Evolutionary conservation across 2,329 filamentous ascomycete genomes (phyloP).

Genomic region (Aspergillus intermedius): DNA sequence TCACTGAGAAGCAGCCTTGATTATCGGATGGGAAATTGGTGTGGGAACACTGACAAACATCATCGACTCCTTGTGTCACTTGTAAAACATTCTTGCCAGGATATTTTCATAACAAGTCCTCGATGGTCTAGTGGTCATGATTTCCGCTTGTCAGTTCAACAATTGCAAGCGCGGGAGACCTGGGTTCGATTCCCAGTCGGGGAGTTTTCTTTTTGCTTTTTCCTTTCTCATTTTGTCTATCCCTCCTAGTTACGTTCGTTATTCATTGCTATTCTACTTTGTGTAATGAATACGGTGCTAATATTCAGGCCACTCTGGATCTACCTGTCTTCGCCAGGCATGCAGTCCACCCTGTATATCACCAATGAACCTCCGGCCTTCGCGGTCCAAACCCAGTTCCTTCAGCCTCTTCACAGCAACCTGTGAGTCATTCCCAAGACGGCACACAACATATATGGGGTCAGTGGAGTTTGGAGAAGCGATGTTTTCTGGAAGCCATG

Average conservation of each 20-base stretch:
- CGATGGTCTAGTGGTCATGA: conserved; percentile 12
- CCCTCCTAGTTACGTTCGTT: background rate
- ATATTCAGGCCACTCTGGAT: conserved; percentile 38
- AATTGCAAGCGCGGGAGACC: conserved; percentile 25
- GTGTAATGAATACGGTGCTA: conserved; percentile 7
- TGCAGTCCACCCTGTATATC: conserved; percentile 39
- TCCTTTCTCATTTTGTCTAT: background rate
- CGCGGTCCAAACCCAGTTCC: conserved; percentile 29
- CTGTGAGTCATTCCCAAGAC: conserved; percentile 46
- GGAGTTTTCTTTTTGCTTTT: background rate
- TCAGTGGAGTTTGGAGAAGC: conserved; percentile 15
- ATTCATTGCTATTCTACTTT: background rate
- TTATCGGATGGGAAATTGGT: no score
- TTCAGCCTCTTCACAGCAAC: conserved; percentile 38
- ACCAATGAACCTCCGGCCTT: conserved; percentile 28
- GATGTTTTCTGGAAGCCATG: conserved; percentile 24
- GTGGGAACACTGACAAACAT: no score
- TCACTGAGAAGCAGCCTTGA: no score
- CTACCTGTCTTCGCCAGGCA: conserved; percentile 39
- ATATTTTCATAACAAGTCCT: background rate
- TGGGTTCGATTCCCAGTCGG: conserved; percentile 28
- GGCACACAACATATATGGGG: conserved; percentile 42
- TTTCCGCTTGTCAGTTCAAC: conserved; percentile 10
- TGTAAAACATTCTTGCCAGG: no score
- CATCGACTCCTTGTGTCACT: no score